phyloP scores from a whole-genome alignment of 768 basidiomycete genomes.

The Pilatotrama ljubarskyi region DNA sequence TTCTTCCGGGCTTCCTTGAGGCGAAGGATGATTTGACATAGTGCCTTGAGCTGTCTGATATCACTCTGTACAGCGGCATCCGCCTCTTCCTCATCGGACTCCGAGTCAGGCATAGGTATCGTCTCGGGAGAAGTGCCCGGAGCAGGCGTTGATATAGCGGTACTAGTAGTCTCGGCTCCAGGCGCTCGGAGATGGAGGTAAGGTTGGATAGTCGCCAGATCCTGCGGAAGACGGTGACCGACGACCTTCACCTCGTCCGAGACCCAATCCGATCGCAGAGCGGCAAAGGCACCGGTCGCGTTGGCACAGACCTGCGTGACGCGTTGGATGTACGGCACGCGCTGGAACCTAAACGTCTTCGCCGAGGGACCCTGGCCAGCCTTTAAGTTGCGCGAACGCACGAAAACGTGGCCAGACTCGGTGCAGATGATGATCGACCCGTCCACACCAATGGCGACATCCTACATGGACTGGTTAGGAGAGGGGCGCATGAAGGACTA shows the following conservation, averaged over 20 bases:
- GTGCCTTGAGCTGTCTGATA: conserved; percentile 29
- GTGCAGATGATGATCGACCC: conserved; percentile 92
- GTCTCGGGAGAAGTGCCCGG: background rate
- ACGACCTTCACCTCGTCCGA: conserved; percentile 54
- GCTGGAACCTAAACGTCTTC: conserved; percentile 75
- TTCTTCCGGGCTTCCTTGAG: conserved; percentile 15
- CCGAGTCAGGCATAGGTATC: background rate
- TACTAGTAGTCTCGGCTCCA: background rate
- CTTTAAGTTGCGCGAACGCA: conserved; percentile 56
- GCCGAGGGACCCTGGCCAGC: conserved; percentile 28
- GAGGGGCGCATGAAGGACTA: background rate
- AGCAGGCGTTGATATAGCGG: background rate
- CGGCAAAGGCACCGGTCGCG: conserved; percentile 83
- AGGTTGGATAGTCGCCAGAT: conserved; percentile 67
- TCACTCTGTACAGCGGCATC: conserved; percentile 39
- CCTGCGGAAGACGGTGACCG: conserved; percentile 61
- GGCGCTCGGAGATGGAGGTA: conserved; percentile 37
- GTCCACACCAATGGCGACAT: conserved; percentile 86
- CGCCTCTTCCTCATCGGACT: conserved; percentile 27
- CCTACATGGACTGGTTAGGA: conserved; percentile 42
- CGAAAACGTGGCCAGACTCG: conserved; percentile 90
- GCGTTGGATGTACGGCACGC: conserved; percentile 82
- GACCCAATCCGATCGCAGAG: conserved; percentile 71
- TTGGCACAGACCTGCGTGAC: conserved; percentile 79
- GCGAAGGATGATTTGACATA: conserved; percentile 22